These are phyloP conservation scores for Colletotrichum costaricense DNA, from an alignment of 2,329 filamentous ascomycete species.

Conservation along the genomic window DNA sequence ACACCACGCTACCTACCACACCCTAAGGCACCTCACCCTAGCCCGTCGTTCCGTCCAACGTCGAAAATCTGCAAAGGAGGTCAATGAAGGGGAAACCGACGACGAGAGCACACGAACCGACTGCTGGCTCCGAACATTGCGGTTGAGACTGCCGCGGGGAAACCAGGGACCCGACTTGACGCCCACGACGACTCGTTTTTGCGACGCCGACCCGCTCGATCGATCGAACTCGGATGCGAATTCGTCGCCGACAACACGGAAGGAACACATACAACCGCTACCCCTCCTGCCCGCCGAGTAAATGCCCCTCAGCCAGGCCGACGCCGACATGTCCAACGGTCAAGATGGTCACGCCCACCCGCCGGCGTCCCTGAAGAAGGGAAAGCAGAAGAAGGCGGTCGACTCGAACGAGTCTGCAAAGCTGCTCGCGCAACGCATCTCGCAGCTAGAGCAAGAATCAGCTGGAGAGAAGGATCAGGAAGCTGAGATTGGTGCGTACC, in stretches of 20 bases:
- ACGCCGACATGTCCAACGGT: slow-evolving; percentile 55
- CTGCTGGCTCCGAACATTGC: slow-evolving; percentile 1
- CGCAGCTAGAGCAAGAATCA: slow-evolving; percentile 92
- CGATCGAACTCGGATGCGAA: slow-evolving; percentile 36
- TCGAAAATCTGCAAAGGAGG: slow-evolving; percentile 23
- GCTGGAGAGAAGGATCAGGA: slow-evolving; percentile 96
- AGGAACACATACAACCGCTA: background rate
- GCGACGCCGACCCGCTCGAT: slow-evolving; percentile 29
- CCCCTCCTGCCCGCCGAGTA: slow-evolving; percentile 21
- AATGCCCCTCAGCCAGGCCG: slow-evolving; percentile 55
- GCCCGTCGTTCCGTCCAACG: slow-evolving; percentile 16
- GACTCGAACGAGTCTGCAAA: slow-evolving; percentile 93
- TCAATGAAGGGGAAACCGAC: slow-evolving; percentile 22
- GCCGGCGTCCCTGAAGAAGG: slow-evolving; percentile 73
- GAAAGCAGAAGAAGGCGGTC: slow-evolving; percentile 84
- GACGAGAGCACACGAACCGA: slow-evolving; percentile 3
- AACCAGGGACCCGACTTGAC: background rate
- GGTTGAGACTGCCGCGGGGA: background rate
- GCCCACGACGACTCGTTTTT: slow-evolving; percentile 20
- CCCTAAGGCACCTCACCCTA: slow-evolving; percentile 18
- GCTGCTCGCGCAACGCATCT: slow-evolving; percentile 91
- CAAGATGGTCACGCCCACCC: slow-evolving; percentile 52
- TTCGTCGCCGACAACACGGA: slow-evolving; percentile 24
- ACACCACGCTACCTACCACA: background rate
- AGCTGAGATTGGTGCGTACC: slow-evolving; percentile 83